Base-by-base conservation (phyloP, 768 basidiomycete genomes). In the Russula abietina region DNA sequence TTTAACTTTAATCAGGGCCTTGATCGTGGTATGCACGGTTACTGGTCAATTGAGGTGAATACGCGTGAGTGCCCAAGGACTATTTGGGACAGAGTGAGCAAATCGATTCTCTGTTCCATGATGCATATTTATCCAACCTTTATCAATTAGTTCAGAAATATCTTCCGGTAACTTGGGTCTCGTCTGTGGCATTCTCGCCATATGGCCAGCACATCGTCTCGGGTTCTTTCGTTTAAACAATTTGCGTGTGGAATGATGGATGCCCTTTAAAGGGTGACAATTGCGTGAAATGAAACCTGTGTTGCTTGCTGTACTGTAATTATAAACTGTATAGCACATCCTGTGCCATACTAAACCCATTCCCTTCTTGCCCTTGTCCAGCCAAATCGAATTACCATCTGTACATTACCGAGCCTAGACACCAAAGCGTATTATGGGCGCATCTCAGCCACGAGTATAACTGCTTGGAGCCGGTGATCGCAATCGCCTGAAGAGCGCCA, bases 401-500 rank as follows among this genome's bases (percentile, higher is more conserved):
- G 36, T 45, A 36, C 12, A 48, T 24, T n/a, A 43, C 45, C 30
- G 45, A 48, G 45, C 24, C 53, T 32, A 26, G 14, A 19, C 22
- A 12, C 14, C 26, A 36, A 24, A 30, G 30, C 1, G 14, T 16
- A n/a, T 46, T 16, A n/a, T 46, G 46, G n/a, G 50, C 26, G 17
- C 32, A 39, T 30, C 24, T 62, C 61, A 70, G 22, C 30, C 61
- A 16, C 72, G 69, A 46, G 59, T 52, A 51, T 66, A 73, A n/a
- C 62, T 43, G 28, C 60, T 45, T 22, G 75, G 65, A 54, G 69
- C 75, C 16, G 86, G 87, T 28, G 87, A 87, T 26, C 85, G 79
- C 51, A 89, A 75, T 24, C 87, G 80, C 63, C 86, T 77, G 71
- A 89, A 88, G 12, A 88, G 76, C 17, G 80, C 80, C 77, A 81